Evolutionary conservation across 23 red algal species (phyloP).

Genomic region (Porphyridium purpureum): DNA sequence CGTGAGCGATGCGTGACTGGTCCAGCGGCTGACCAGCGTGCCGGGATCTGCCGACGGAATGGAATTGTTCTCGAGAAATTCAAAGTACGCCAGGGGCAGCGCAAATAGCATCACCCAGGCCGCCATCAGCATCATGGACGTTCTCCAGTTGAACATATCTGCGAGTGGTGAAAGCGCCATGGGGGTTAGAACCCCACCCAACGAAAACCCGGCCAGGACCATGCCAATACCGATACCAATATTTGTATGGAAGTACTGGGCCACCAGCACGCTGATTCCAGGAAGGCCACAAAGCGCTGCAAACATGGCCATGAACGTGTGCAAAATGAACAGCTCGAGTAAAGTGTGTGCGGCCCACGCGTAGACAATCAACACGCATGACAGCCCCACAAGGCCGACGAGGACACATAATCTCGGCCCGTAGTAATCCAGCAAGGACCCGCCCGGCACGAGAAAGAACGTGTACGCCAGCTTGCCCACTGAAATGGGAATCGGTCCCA

Average conservation of each 20-base stretch:
- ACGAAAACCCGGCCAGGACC: conserved; percentile 66
- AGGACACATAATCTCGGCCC: conserved; percentile 53
- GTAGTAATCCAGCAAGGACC: conserved; percentile 56
- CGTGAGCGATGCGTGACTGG: too few relatives aligned
- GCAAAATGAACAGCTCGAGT: conserved; percentile 6
- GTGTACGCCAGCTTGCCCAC: conserved; percentile 75
- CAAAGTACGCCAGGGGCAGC: conserved; percentile 44
- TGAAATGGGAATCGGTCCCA: conserved; percentile 58
- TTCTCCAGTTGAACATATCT: conserved; percentile 32
- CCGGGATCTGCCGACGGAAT: too few relatives aligned
- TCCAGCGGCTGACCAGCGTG: too few relatives aligned
- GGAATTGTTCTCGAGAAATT: conserved; percentile 33
- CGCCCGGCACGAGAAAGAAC: conserved; percentile 75
- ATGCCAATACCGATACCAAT: conserved; percentile 86
- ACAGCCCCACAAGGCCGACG: conserved; percentile 28
- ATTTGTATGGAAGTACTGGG: conserved; percentile 40
- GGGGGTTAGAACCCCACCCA: conserved; percentile 55
- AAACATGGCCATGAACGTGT: conserved; percentile 39
- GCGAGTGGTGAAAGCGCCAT: conserved; percentile 46
- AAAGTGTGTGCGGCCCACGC: conserved; percentile 22
- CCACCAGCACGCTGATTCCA: conserved; percentile 69
- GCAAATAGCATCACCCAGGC: conserved; percentile 29
- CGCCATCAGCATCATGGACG: conserved; percentile 30
- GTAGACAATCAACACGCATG: conserved; percentile 32
- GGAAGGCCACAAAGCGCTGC: conserved; percentile 67